Evolutionary conservation across 23 red algal species (phyloP).

Genomic region (Gracilaria gracilis): DNA sequence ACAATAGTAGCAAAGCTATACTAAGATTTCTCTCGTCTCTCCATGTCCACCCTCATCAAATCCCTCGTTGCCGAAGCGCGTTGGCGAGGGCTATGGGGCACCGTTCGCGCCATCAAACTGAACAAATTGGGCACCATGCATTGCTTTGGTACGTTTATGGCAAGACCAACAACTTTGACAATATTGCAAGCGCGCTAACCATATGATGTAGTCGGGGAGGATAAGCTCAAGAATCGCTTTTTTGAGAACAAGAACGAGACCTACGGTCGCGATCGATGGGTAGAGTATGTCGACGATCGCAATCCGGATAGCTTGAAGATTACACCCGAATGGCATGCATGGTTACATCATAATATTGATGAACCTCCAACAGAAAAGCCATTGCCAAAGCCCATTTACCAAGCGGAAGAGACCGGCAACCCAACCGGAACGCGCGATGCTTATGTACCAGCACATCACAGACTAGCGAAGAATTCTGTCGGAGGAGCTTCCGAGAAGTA

Average conservation of each 20-base stretch:
- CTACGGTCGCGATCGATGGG: conserved; percentile 91
- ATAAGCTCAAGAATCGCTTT: conserved; percentile 92
- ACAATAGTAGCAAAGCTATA: not conserved
- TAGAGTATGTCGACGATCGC: conserved; percentile 85
- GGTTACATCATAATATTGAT: conserved; percentile 66
- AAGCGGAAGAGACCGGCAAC: conserved; percentile 43
- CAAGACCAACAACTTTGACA: not conserved
- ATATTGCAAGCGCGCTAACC: not conserved
- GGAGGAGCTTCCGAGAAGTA: conserved; percentile 41
- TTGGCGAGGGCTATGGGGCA: conserved; percentile 95
- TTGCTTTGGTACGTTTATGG: conserved; percentile 59
- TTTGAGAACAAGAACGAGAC: conserved; percentile 80
- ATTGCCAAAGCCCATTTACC: conserved; percentile 41
- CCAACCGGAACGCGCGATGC: conserved; percentile 59
- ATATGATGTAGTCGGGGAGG: conserved; percentile 69
- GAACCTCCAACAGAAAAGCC: conserved; percentile 36
- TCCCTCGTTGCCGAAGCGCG: conserved; percentile 72
- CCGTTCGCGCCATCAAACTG: conserved; percentile 86
- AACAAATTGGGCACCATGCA: conserved; percentile 83
- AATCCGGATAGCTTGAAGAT: conserved; percentile 82
- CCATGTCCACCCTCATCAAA: conserved; percentile 38
- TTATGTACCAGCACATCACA: conserved; percentile 58
- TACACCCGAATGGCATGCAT: conserved; percentile 86
- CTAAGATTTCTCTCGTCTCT: not conserved
- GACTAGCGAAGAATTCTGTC: conserved; percentile 25